A percentile compares a stretch with the other conserved stretches of the same genome.
Evolutionary conservation across 1,284 basidiomycete genomes (phyloP).

Genomic region (Golubevia sp.): DNA sequence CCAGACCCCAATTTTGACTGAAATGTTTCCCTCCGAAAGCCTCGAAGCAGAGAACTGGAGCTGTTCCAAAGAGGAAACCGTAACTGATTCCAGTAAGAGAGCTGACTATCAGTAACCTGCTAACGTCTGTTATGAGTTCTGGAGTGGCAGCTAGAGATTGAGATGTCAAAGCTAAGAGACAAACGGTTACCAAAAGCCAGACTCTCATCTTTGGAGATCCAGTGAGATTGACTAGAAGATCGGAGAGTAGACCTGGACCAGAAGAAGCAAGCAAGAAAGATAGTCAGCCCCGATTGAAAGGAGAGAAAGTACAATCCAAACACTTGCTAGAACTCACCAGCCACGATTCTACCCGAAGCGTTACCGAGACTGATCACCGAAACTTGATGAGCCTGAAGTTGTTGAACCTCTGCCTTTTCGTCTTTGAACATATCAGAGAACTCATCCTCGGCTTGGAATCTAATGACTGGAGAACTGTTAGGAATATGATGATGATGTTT

Average conservation of each 20-base stretch:
- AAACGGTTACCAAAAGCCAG: slow-evolving; percentile 44
- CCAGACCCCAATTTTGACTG: slow-evolving; percentile 83
- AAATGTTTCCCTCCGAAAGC: slow-evolving; percentile 85
- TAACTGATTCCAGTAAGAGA: slow-evolving; percentile 75
- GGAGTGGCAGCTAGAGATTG: slow-evolving; percentile 51
- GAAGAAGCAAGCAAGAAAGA: neutral
- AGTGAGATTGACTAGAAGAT: slow-evolving; percentile 61
- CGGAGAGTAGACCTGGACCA: slow-evolving; percentile 72
- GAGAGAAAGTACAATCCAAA: too few species aligned
- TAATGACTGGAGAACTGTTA: neutral
- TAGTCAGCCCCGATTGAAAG: slow-evolving; percentile 5
- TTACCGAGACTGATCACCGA: slow-evolving; percentile 83
- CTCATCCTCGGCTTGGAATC: neutral
- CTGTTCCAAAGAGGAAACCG: slow-evolving; percentile 76
- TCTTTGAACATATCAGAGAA: slow-evolving; percentile 64
- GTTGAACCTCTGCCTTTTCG: slow-evolving; percentile 71
- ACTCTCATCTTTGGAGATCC: slow-evolving; percentile 28
- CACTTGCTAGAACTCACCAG: too few species aligned
- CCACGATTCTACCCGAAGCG: slow-evolving; percentile 77
- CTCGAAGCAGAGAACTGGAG: slow-evolving; percentile 78
- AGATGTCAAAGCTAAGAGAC: slow-evolving; percentile 33
- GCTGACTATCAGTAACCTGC: slow-evolving; percentile 76
- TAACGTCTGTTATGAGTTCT: slow-evolving; percentile 67
- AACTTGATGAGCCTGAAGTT: slow-evolving; percentile 83
- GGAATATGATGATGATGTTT: neutral